Base-by-base conservation (phyloP, 805 yeast genomes). In the Monosporozyma aerobia region DNA sequence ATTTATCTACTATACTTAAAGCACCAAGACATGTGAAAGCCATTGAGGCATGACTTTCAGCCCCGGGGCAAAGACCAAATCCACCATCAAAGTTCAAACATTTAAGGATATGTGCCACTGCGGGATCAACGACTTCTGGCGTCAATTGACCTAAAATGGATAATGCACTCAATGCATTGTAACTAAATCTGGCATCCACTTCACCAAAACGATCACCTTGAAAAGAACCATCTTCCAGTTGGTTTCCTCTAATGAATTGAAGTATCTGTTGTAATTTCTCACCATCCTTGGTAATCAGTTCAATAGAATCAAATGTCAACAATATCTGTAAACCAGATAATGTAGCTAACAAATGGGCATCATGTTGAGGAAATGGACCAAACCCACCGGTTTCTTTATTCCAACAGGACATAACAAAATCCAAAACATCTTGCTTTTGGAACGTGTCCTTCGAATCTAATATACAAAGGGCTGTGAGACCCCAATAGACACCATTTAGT, bases 11-110 rank as follows among this genome's bases (percentile, higher is more conserved):
- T 10, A 94, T 83, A 2, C 90, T 86, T 47, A 94, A 72, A 0
- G 95, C 77, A 0, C 85, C 98, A 1, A 94, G 65, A 56, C 96
- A 90, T 0, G 95, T 87, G 61, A 89, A 90, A 0, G 83, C 86
- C 67, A 87, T 96, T 0, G 97, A 97, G 1, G 96, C 84, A 68
- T 94, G 99, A 47, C 92, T 82, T 67, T 94, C 99, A 0, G 96
- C 92, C 0, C 96, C 97, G 0, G 99, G 98, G 8, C 81, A 81
- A 69, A 87, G 73, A 0, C 99, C 99, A 73, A 86, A 94, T 0
- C 95, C 96, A 3, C 99, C 99, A 65, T 94, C 99, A 64, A 89
- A 92, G 67, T 94, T 94, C 56, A 78, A 83, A 68, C 99, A 94
- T 39, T 64, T 63, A 50, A 77, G 58, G 1, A 92, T 78, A 69